phyloP scores from a whole-genome alignment of 106 monocot genomes.

The Dioscorea zingiberensis region DNA sequence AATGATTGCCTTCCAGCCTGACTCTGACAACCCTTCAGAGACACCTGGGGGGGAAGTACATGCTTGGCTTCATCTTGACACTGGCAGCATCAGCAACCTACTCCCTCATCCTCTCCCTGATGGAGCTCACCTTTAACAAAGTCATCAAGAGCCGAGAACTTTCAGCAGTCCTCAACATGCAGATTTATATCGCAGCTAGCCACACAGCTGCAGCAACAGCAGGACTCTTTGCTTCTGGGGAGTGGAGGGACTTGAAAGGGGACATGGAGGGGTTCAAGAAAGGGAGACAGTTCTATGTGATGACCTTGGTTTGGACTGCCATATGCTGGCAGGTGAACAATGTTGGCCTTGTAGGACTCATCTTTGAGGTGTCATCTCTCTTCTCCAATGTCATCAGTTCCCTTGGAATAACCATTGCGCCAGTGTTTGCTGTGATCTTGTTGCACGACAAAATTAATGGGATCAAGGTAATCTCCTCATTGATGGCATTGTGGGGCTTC shows the following conservation, averaged over 20 bases:
- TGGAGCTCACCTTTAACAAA: not conserved
- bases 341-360: slow-evolving; percentile 30
- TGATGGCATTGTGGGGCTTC: slow-evolving; percentile 49
- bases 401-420: not conserved
- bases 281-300: slow-evolving; percentile 16
- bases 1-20: slow-evolving; percentile 22
- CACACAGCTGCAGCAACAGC: not conserved
- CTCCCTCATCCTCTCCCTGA: not conserved
- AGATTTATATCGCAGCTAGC: not conserved
- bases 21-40: not conserved
- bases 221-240: not conserved
- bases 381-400: slow-evolving; percentile 2
- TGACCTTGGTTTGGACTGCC: slow-evolving; percentile 35
- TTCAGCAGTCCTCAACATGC: not conserved
- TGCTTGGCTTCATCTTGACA: slow-evolving; percentile 1
- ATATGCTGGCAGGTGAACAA: slow-evolving; percentile 37
- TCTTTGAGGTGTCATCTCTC: slow-evolving; percentile 38
- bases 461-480: slow-evolving; percentile 30
- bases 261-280: not conserved
- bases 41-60: not conserved
- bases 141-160: not conserved
- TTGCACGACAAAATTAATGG: slow-evolving; percentile 50
- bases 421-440: slow-evolving; percentile 47
- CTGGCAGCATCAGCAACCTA: not conserved
- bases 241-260: not conserved